Conservation (phyloP, 768 basidiomycete genomes). For the Rhodotorula taiwanensis region DNA sequence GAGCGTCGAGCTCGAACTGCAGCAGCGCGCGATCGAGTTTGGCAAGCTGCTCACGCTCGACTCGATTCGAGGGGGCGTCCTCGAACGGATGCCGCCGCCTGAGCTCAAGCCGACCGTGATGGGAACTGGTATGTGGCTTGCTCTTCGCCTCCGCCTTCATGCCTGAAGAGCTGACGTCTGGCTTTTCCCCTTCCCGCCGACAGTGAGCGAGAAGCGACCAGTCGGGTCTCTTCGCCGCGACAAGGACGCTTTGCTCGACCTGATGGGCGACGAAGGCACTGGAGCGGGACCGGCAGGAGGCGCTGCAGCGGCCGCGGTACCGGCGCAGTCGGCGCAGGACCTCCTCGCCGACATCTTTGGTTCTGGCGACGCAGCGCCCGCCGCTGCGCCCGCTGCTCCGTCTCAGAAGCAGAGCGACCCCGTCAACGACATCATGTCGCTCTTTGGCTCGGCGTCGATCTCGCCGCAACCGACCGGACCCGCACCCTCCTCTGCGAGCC, state of each 20-base stretch:
- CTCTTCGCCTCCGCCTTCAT: constrained; percentile 18
- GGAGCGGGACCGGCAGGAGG: constrained; percentile 48
- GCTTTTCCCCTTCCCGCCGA: constrained; percentile 46
- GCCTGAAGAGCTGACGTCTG: constrained; percentile 45
- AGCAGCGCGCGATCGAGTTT: constrained; percentile 94
- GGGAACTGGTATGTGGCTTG: constrained; percentile 60
- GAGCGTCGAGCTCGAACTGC: constrained; percentile 85
- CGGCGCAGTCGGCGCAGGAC: constrained; percentile 64
- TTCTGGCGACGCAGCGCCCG: constrained; percentile 44
- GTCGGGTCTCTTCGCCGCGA: constrained; percentile 80
- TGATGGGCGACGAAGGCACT: constrained; percentile 72
- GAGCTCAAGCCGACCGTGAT: constrained; percentile 96
- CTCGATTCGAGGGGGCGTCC: constrained; percentile 69
- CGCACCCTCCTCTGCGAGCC: not conserved
- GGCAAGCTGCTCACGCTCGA: constrained; percentile 65
- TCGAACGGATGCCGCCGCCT: constrained; percentile 98
- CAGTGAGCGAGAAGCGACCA: constrained; percentile 77
- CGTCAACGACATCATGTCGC: constrained; percentile 82
- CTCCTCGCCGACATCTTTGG: constrained; percentile 92
- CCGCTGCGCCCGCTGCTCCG: constrained; percentile 51
- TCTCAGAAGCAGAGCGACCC: no score
- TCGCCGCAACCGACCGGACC: constrained; percentile 28
- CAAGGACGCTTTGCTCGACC: constrained; percentile 64
- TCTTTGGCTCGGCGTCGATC: constrained; percentile 58
- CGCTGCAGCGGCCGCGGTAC: constrained; percentile 49